Conservation (phyloP, 345 rosid genomes). For the Salix viminalis region DNA sequence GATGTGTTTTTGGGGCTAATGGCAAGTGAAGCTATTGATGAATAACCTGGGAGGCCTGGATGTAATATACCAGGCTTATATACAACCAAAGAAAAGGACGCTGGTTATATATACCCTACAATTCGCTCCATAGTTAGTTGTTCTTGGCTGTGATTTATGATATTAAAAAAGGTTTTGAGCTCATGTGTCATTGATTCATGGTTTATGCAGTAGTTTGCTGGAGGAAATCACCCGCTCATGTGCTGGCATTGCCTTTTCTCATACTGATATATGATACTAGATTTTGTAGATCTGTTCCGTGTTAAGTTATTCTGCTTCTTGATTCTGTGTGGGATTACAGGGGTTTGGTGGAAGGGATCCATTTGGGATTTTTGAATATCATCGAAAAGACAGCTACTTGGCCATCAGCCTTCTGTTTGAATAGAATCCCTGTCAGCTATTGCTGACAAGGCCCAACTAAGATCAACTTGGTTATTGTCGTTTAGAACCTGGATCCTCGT, state of each 20-base stretch:
- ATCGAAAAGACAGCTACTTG: too few species aligned
- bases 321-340: neutral
- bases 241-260: neutral
- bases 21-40: neutral
- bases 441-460: too few species aligned
- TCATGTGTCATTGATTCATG: neutral
- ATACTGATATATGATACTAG: neutral
- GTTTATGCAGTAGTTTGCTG: neutral
- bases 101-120: neutral
- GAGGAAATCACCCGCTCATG: neutral
- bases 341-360: too few species aligned
- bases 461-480: too few species aligned
- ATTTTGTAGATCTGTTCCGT: too few species aligned
- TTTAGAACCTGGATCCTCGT: too few species aligned
- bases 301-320: neutral
- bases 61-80: neutral
- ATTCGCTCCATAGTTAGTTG: neutral
- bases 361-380: too few species aligned
- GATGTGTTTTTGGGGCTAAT: neutral
- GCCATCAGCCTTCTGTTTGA: too few species aligned
- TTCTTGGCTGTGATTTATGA: neutral
- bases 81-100: neutral
- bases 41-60: neutral
- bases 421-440: too few species aligned
- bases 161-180: neutral